Conservation (phyloP, 345 rosid species). For the Boechera stricta region DNA sequence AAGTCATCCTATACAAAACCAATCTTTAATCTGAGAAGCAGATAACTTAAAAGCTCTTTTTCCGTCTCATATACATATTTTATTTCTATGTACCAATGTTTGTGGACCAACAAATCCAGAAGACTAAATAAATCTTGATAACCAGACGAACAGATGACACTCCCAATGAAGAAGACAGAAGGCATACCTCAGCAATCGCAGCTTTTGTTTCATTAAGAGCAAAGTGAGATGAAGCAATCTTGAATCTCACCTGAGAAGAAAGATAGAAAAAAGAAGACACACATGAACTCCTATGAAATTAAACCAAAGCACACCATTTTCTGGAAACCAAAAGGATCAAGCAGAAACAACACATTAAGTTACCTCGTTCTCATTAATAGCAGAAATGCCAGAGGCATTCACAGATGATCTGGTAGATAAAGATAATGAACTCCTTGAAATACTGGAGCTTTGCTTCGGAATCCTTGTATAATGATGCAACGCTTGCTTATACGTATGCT, state of each 20-base stretch:
- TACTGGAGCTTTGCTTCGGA: slow-evolving; percentile 77
- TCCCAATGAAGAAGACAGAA: slow-evolving; percentile 24
- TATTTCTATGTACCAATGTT: background rate
- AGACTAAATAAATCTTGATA: background rate
- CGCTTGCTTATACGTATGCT: slow-evolving; percentile 90
- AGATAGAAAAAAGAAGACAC: slow-evolving; percentile 3
- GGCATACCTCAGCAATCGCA: slow-evolving; percentile 80
- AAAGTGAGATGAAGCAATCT: slow-evolving; percentile 90
- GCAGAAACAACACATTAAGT: slow-evolving; percentile 5
- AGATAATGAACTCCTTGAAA: slow-evolving; percentile 73
- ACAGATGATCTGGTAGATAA: slow-evolving; percentile 74
- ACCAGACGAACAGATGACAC: slow-evolving; percentile 17
- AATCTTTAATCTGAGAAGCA: slow-evolving; percentile 8
- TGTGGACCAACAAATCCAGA: slow-evolving; percentile 19
- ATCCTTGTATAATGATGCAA: slow-evolving; percentile 71
- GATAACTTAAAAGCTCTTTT: background rate
- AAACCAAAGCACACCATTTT: background rate
- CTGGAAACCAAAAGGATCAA: slow-evolving; percentile 24
- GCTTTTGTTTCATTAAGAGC: slow-evolving; percentile 74
- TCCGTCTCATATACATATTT: background rate
- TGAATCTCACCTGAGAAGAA: slow-evolving; percentile 75
- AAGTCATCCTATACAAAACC: slow-evolving; percentile 1
- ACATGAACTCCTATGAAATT: slow-evolving; percentile 7
- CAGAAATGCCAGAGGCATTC: slow-evolving; percentile 65
- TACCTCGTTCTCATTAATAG: slow-evolving; percentile 92